phyloP scores from a whole-genome alignment of 163 green algal species.

The Chlorella variabilis region DNA sequence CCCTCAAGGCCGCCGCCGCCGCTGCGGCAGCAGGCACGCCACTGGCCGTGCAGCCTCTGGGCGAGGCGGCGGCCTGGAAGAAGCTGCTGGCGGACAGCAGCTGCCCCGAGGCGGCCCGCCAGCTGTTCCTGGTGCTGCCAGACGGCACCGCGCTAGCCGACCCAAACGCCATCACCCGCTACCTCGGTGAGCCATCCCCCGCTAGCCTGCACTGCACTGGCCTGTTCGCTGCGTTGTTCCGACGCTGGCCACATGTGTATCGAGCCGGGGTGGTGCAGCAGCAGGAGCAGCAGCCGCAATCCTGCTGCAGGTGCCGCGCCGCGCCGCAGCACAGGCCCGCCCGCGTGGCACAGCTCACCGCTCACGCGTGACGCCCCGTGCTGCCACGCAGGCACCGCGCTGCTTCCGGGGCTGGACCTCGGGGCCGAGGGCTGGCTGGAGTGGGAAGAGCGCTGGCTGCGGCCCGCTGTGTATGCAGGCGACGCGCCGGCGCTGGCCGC shows the following conservation, averaged over 20 bases:
- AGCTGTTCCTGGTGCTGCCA: slow-evolving; percentile 46
- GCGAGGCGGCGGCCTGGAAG: slow-evolving; percentile 12
- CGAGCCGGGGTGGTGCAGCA: too few relatives aligned
- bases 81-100: slow-evolving; percentile 20
- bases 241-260: too few relatives aligned
- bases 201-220: neutral
- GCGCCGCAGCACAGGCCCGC: too few relatives aligned
- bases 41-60: neutral
- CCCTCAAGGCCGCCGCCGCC: slow-evolving; percentile 56
- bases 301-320: too few relatives aligned
- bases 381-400: slow-evolving; percentile 3
- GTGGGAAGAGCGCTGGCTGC: slow-evolving; percentile 68
- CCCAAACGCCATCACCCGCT: slow-evolving; percentile 66
- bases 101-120: slow-evolving; percentile 40
- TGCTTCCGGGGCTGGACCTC: slow-evolving; percentile 34
- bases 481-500: slow-evolving; percentile 36
- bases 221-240: slow-evolving; percentile 8
- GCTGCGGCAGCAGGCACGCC: slow-evolving; percentile 25
- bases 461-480: slow-evolving; percentile 47
- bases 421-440: slow-evolving; percentile 64
- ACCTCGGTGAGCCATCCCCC: slow-evolving; percentile 55
- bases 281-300: too few relatives aligned
- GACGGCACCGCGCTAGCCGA: slow-evolving; percentile 54
- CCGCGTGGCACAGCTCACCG: too few relatives aligned
- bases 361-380: too few relatives aligned